Percentiles rank a stretch among this genome's conserved stretches.
These are phyloP conservation scores for Carex scoparia DNA, from an alignment of 176 grass and related monocot species.

Conservation along the genomic window DNA sequence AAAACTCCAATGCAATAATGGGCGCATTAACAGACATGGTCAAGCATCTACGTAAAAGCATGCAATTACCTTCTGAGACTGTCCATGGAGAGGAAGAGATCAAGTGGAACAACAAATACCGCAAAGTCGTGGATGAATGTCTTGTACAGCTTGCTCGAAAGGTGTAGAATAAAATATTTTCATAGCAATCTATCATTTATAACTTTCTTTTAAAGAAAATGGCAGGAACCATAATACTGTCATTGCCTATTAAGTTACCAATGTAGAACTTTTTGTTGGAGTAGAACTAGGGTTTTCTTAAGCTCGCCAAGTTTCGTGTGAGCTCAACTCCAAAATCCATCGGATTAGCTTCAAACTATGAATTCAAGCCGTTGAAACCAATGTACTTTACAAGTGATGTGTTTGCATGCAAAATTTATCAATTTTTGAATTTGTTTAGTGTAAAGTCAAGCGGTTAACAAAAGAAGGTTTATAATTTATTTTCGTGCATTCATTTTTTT, in stretches of 20 bases:
- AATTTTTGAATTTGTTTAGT: too few relatives aligned
- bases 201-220: slow-evolving; percentile 10
- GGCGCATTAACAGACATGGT: slow-evolving; percentile 76
- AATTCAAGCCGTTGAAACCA: too few relatives aligned
- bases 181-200: not conserved
- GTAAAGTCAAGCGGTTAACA: too few relatives aligned
- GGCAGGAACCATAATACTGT: not conserved
- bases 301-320: too few relatives aligned
- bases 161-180: slow-evolving; percentile 31
- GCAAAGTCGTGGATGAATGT: slow-evolving; percentile 67
- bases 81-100: slow-evolving; percentile 32
- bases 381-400: too few relatives aligned
- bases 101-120: slow-evolving; percentile 53
- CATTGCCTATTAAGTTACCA: not conserved
- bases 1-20: slow-evolving; percentile 71
- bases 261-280: not conserved
- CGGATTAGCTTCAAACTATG: too few relatives aligned
- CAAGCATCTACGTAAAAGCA: slow-evolving; percentile 80
- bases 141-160: slow-evolving; percentile 78
- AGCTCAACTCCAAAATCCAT: too few relatives aligned
- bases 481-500: too few relatives aligned
- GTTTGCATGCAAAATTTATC: too few relatives aligned
- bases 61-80: slow-evolving; percentile 42
- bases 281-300: too few relatives aligned
- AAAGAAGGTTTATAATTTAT: too few relatives aligned